Conservation (phyloP, 148 eudicot genomes). For the Fagopyrum esculentum region DNA sequence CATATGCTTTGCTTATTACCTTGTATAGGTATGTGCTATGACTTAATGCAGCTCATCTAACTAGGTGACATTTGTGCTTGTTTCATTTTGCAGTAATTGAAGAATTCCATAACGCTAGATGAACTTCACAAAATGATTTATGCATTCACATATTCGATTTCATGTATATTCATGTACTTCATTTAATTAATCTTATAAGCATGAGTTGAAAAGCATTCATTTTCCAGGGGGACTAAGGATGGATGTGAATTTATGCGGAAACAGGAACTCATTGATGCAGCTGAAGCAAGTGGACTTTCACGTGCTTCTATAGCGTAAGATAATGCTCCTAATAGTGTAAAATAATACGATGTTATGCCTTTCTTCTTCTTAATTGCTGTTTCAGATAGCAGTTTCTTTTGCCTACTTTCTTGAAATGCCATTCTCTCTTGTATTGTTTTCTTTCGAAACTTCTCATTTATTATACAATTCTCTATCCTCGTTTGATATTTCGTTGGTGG, state of each 20-base stretch:
- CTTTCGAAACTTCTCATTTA: neutral
- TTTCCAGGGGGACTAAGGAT: conserved; percentile 39
- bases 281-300: conserved; percentile 96
- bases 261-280: conserved; percentile 84
- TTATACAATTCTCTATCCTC: neutral
- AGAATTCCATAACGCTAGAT: neutral
- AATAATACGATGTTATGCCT: neutral
- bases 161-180: neutral
- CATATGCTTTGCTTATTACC: conserved; percentile 76
- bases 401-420: neutral
- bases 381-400: neutral
- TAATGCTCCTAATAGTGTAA: neutral
- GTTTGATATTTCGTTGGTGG: neutral
- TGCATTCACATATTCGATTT: neutral
- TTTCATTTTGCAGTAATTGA: neutral
- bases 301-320: conserved; percentile 75
- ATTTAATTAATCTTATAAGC: neutral
- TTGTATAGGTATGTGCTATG: conserved; percentile 52
- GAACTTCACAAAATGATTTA: neutral
- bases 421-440: conserved; percentile 1
- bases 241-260: conserved; percentile 69
- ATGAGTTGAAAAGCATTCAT: neutral
- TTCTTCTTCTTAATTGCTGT: neutral
- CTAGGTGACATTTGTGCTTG: neutral
- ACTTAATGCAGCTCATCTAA: neutral